phyloP scores from a whole-genome alignment of 306 rosid genomes.

The Fragaria iinumae region DNA sequence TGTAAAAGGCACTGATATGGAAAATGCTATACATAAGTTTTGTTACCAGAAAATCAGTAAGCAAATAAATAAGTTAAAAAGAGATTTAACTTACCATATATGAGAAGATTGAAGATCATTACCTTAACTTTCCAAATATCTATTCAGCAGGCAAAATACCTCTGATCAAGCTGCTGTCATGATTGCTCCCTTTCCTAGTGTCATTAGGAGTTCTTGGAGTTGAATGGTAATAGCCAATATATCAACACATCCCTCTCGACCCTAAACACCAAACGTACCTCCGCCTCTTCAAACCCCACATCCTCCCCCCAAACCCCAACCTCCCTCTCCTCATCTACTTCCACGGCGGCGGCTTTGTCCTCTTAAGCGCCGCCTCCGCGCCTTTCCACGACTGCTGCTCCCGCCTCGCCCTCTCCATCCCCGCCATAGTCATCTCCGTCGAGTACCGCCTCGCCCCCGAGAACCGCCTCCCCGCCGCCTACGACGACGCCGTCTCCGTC shows the following conservation, averaged over 20 bases:
- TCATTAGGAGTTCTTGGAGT: too few relatives aligned
- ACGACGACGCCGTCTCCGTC: conserved; percentile 62
- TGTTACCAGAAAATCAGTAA: too few relatives aligned
- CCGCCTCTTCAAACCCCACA: conserved; percentile 63
- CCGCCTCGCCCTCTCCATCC: conserved; percentile 27
- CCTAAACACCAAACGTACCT: conserved; percentile 45
- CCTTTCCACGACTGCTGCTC: conserved; percentile 49
- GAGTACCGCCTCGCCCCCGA: conserved; percentile 83
- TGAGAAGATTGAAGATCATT: too few relatives aligned
- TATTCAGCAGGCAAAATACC: too few relatives aligned
- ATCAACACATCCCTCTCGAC: conserved; percentile 38
- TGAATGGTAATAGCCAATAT: too few relatives aligned
- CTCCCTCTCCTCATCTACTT: conserved; percentile 52
- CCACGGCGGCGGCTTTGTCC: conserved; percentile 89
- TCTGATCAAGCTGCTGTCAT: too few relatives aligned
- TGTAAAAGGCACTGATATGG: too few relatives aligned
- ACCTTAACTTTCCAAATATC: too few relatives aligned
- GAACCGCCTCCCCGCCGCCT: conserved; percentile 86
- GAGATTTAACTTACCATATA: too few relatives aligned
- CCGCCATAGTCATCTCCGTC: conserved; percentile 48
- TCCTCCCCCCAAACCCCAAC: conserved; percentile 24
- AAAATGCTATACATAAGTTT: too few relatives aligned
- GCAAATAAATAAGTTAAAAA: too few relatives aligned
- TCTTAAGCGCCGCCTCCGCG: conserved; percentile 46
- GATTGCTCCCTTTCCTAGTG: too few relatives aligned